Conservation (phyloP, 176 grass and related monocot species). For the Phragmites australis region DNA sequence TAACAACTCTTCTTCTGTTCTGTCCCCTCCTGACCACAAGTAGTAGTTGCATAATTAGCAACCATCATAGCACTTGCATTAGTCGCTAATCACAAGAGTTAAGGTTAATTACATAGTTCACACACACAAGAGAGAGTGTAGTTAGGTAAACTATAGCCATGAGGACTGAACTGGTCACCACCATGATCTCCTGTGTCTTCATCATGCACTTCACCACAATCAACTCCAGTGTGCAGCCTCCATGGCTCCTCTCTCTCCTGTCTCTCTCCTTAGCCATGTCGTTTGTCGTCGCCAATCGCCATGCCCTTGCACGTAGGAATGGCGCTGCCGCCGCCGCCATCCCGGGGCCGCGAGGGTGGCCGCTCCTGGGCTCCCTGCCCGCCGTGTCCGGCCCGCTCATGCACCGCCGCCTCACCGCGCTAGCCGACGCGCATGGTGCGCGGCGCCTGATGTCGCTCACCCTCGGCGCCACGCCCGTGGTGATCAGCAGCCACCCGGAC, state of each 20-base stretch:
- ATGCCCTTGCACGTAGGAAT: background rate
- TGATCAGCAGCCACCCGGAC: slow-evolving; percentile 46
- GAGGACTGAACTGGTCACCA: slow-evolving; percentile 24
- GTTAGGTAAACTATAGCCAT: slow-evolving; percentile 2
- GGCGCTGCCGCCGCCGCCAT: background rate
- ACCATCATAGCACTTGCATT: background rate
- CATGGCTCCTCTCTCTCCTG: slow-evolving; percentile 17
- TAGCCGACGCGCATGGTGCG: slow-evolving; percentile 17
- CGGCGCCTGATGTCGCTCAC: slow-evolving; percentile 42
- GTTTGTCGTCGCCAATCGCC: background rate
- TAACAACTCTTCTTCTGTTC: background rate
- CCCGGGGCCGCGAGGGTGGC: slow-evolving; percentile 44
- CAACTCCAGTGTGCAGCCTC: background rate
- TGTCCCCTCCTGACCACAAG: background rate
- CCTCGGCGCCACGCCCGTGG: slow-evolving; percentile 34
- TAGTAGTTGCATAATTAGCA: background rate
- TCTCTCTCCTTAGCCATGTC: background rate
- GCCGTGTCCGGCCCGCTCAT: slow-evolving; percentile 19
- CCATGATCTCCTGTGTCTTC: slow-evolving; percentile 12
- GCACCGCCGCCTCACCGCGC: slow-evolving; percentile 41
- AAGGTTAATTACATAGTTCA: background rate
- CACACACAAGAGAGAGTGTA: background rate
- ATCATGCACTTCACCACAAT: background rate
- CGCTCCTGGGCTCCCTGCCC: slow-evolving; percentile 33
- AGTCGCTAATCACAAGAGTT: background rate